Evolutionary conservation across 768 basidiomycete species (phyloP), one percentile per base, ranked within the genome.

Genomic region (Tephrocybe sp.): DNA sequence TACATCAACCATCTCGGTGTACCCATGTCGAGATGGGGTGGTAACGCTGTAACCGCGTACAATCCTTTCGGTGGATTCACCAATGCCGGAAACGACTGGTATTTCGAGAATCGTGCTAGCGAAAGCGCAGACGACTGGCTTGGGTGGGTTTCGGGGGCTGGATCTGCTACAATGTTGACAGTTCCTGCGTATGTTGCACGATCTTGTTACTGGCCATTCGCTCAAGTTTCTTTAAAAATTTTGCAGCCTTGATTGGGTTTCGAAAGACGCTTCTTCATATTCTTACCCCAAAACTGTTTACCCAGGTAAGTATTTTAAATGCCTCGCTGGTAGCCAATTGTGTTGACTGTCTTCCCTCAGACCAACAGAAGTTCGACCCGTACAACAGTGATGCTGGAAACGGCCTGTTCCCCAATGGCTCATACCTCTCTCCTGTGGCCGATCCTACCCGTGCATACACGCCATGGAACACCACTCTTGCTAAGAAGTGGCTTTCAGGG

Each of bases 231-330:
- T 45, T n/a, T 31, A 15, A n/a, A n/a, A n/a, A n/a, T n/a, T n/a
- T n/a, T n/a, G n/a, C 47, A 80, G 78, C 15, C 69, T 80, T 25
- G 79, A 79, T 54, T 80, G 79, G 79, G 79, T 80, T 3, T 62
- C 79, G 1, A 80, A 80, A 51, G 79, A 80, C 55, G 57, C 64
- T 3, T 68, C 73, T 2, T 80, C 79, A 1, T 80, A 79, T 49
- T 79, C 78, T 2, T 80, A 77, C 52, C 74, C 78, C 5, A 58
- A 53, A 21, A 61, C 68, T 0, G 44, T 68, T 5, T 79, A 77
- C 56, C 73, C 78, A 23, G 68, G 77, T 77, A 31, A 40, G 64
- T 50, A 19, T 49, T 12, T 30, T 18, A n/a, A 25, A 16, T 11
- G 24, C 22, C 3, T 39, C 30, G 5, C 22, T 24, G n/a, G 2